These are phyloP conservation scores for Tetracladium marchalianum DNA, from an alignment of 495 filamentous ascomycete genomes.

Conservation along the genomic window DNA sequence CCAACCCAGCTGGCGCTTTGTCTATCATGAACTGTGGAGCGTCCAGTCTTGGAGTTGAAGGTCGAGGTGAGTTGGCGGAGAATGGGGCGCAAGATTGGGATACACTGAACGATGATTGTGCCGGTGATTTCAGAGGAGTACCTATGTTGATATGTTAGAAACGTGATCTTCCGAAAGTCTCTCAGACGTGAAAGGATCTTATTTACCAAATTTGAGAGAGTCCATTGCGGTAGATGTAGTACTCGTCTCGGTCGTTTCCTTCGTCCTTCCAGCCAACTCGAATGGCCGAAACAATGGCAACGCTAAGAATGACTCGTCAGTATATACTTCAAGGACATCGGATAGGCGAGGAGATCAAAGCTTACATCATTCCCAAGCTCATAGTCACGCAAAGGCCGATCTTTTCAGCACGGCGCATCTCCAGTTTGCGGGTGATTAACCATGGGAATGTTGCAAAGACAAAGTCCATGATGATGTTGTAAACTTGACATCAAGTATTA, in stretches of 20 bases:
- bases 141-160: too few species aligned
- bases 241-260: not conserved
- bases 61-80: not conserved
- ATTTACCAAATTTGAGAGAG: not conserved
- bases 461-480: constrained; percentile 33
- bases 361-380: constrained; percentile 34
- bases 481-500: constrained; percentile 19
- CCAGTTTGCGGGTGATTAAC: constrained; percentile 30
- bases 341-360: not conserved
- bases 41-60: not conserved
- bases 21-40: not conserved
- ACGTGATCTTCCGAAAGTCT: too few species aligned
- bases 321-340: not conserved
- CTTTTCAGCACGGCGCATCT: constrained; percentile 32
- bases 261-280: constrained; percentile 1
- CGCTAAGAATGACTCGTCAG: not conserved
- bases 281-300: not conserved
- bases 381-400: constrained; percentile 30
- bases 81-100: not conserved
- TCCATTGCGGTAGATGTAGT: not conserved
- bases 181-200: too few species aligned
- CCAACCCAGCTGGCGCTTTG: not conserved
- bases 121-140: constrained; percentile 3
- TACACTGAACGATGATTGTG: constrained; percentile 4
- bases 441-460: constrained; percentile 35